Conservation (phyloP, 2,329 filamentous ascomycete species). For the Trichoderma cornu-damae region DNA sequence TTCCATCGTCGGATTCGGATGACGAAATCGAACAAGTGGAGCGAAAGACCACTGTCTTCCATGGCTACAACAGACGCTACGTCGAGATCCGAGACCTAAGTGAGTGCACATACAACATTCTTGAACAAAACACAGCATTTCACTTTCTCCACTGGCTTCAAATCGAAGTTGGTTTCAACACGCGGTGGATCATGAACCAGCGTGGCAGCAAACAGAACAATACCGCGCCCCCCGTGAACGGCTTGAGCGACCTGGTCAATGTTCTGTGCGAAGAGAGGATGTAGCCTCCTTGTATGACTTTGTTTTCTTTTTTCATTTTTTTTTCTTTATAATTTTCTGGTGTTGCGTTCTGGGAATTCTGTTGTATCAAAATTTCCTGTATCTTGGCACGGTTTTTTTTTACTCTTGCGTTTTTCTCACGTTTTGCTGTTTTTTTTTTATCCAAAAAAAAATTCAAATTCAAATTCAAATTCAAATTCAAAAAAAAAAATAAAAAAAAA, state of each 20-base stretch:
- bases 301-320: background rate
- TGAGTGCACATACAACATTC: background rate
- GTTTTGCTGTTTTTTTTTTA: no score
- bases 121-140: background rate
- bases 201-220: background rate
- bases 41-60: background rate
- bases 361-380: background rate
- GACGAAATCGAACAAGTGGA: no score
- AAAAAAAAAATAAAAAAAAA: no score
- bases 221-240: background rate
- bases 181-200: background rate
- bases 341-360: background rate
- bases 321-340: background rate
- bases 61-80: background rate
- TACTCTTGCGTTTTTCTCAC: no score
- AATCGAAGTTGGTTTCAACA: background rate
- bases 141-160: conserved; percentile 4
- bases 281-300: background rate
- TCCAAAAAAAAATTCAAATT: no score
- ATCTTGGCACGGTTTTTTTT: no score
- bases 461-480: no score
- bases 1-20: background rate
- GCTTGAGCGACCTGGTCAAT: background rate
- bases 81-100: background rate
- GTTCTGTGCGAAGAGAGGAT: background rate